These are phyloP conservation scores for Vanrija sp. DNA, from an alignment of 1,284 basidiomycete species.

Conservation along the genomic window DNA sequence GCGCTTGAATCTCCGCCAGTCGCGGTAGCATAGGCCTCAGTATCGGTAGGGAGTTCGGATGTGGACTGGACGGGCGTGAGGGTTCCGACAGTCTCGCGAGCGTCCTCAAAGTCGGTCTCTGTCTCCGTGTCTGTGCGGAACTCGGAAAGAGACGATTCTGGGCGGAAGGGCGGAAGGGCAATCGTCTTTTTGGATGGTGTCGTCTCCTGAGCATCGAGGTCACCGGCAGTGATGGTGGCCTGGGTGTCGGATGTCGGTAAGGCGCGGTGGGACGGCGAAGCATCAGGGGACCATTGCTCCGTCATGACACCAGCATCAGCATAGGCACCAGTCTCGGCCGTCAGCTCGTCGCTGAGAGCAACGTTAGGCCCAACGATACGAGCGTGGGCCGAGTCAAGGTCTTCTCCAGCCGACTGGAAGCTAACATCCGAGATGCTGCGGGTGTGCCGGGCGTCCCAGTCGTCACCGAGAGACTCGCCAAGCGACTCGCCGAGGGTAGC, in stretches of 20 bases:
- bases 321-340: conserved; percentile 22
- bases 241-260: conserved; percentile 5
- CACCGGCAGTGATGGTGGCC: conserved; percentile 4
- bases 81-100: conserved; percentile 65
- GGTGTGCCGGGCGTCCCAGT: background rate
- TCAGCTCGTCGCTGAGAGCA: conserved; percentile 39
- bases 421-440: conserved; percentile 4
- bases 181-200: conserved; percentile 35
- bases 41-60: conserved; percentile 58
- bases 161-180: conserved; percentile 29
- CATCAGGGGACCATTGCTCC: conserved; percentile 32
- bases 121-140: conserved; percentile 55
- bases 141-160: conserved; percentile 19
- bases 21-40: conserved; percentile 42
- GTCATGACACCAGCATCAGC: conserved; percentile 36
- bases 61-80: conserved; percentile 59
- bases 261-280: background rate
- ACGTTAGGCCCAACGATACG: too few relatives aligned
- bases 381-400: too few relatives aligned
- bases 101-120: conserved; percentile 74
- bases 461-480: conserved; percentile 16
- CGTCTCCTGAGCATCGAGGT: conserved; percentile 21
- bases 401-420: background rate
- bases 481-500: conserved; percentile 16
- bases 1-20: conserved; percentile 48